phyloP scores from a whole-genome alignment of 768 basidiomycete species.

The Pisolithus sp. region DNA sequence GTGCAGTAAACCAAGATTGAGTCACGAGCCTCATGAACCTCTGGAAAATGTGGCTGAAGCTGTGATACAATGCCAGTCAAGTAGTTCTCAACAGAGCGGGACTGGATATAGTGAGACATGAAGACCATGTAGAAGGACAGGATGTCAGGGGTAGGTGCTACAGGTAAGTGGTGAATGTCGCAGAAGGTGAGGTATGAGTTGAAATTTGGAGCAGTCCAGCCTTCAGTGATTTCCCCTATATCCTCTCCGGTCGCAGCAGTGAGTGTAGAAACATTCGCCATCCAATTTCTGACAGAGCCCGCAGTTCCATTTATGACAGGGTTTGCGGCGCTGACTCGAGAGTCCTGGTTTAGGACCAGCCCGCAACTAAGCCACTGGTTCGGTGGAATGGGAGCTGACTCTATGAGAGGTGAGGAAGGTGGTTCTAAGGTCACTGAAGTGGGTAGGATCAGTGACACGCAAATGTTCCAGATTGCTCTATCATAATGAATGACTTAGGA shows the following conservation, averaged over 20 bases:
- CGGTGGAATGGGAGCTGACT: too few relatives aligned
- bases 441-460: conserved; percentile 17
- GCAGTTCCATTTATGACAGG: background rate
- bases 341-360: background rate
- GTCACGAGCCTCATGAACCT: background rate
- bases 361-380: background rate
- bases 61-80: conserved; percentile 18
- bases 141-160: conserved; percentile 24
- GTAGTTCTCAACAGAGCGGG: conserved; percentile 15
- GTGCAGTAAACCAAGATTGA: conserved; percentile 7
- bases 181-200: conserved; percentile 32
- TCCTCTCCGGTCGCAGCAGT: background rate
- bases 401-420: background rate
- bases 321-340: background rate
- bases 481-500: conserved; percentile 26
- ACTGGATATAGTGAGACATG: conserved; percentile 14
- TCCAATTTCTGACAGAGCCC: background rate
- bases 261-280: background rate
- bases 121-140: conserved; percentile 9
- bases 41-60: conserved; percentile 17
- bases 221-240: background rate
- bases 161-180: conserved; percentile 18
- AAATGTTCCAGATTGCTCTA: conserved; percentile 17
- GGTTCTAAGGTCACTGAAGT: conserved; percentile 6
- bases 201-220: background rate